Conservation (phyloP, 1,284 basidiomycete species). For the Pterula multifida region DNA sequence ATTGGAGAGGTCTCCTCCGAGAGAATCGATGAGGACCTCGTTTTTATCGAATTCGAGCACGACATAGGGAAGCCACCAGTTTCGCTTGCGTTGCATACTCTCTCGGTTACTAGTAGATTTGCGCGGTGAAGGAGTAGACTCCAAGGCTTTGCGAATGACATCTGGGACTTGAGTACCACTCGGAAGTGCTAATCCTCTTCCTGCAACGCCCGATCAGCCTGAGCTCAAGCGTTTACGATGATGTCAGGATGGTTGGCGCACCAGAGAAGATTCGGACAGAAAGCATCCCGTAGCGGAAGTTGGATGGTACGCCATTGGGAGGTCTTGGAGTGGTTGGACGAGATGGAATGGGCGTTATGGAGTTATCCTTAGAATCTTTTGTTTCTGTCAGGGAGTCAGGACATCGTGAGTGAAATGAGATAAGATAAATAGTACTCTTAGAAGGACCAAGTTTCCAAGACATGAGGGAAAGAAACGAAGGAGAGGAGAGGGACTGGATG, state of each 20-base stretch:
- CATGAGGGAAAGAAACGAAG: slow-evolving; percentile 20
- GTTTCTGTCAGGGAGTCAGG: slow-evolving; percentile 27
- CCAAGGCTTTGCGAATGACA: slow-evolving; percentile 77
- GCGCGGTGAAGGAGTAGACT: slow-evolving; percentile 36
- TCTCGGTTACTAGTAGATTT: slow-evolving; percentile 64
- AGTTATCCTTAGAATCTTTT: slow-evolving; percentile 60
- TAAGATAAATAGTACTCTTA: slow-evolving; percentile 22
- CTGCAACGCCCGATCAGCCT: slow-evolving; percentile 20
- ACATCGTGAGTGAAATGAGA: background rate
- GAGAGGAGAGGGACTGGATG: slow-evolving; percentile 8
- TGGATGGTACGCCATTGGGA: slow-evolving; percentile 47
- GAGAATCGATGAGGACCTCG: slow-evolving; percentile 91
- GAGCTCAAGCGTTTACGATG: background rate
- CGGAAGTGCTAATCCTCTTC: slow-evolving; percentile 65
- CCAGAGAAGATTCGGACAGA: slow-evolving; percentile 85
- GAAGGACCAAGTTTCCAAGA: slow-evolving; percentile 32
- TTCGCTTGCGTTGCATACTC: slow-evolving; percentile 79
- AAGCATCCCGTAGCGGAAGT: slow-evolving; percentile 62
- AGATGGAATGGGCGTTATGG: slow-evolving; percentile 62
- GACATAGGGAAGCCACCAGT: slow-evolving; percentile 96
- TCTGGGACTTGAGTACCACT: slow-evolving; percentile 70
- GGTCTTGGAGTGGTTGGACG: slow-evolving; percentile 62
- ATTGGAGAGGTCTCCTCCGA: slow-evolving; percentile 75
- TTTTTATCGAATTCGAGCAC: slow-evolving; percentile 99
- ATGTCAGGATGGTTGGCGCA: slow-evolving; percentile 16